Evolutionary conservation across 2,329 filamentous ascomycete species (phyloP), one percentile per base, ranked within the genome.

Genomic region (Alternaria triticina): DNA sequence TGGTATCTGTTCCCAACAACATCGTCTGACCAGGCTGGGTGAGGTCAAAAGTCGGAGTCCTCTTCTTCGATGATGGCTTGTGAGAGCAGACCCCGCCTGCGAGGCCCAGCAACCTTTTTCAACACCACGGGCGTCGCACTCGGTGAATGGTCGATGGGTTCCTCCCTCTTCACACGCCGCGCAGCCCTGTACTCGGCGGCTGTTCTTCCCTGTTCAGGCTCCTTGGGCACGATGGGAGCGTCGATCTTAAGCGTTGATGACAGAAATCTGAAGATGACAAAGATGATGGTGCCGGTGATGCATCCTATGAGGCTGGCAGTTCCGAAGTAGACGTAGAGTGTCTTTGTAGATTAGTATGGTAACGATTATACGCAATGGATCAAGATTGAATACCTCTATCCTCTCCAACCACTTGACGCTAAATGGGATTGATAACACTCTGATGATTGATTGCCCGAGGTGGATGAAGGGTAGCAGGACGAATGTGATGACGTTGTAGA

Each of bases 51-150:
- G 49, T 84, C 83, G 1, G 82, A 84, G 74, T 91, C 90, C 55
- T 90, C 89, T 75, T 93, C 91, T 77, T 92, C 91, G 61, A 90
- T 85, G 65, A 93, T 93, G 0, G 88, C 91, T 74, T 91, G 88
- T 27, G 86, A 84, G 46, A 91, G 79, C 17, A 92, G 75, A 1
- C 86, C 86, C 54, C 82, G 80, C 5, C 82, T 69, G 9, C 64
- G 68, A 27, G 64, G 45, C 15, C 54, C 61, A 20, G 65, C 47
- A 1, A 55, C 81, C 79, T 58, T 83, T 78, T 71, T 72, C 54
- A 71, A 23, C 20, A 71, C 56, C 20, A 66, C 55, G 2, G 62
- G 70, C 23, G 65, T 62, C n/a, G 71, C 62, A 50, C 62, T 62
- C 3, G 66, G 69, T 9, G 65, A 55, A 45, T 50, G 50, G 67